phyloP scores from a whole-genome alignment of 495 filamentous ascomycete genomes.

The Astrothelium subdiscretum region DNA sequence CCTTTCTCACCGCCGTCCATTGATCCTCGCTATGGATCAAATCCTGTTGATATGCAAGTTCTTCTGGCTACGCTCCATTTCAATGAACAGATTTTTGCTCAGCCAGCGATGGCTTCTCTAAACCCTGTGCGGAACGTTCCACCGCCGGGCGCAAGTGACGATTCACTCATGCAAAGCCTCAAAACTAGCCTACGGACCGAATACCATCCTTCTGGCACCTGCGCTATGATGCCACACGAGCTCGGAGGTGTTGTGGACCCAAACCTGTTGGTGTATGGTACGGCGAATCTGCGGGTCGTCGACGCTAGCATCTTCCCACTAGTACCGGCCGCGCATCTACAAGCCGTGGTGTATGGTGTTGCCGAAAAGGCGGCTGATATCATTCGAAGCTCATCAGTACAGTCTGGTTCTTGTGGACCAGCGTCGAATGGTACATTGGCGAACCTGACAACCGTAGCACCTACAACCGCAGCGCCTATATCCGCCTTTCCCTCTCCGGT shows the following conservation, averaged over 20 bases:
- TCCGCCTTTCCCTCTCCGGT: neutral
- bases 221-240: slow-evolving; percentile 38
- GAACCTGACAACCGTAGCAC: neutral
- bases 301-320: slow-evolving; percentile 27
- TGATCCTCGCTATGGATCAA: slow-evolving; percentile 27
- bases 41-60: slow-evolving; percentile 33
- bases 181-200: slow-evolving; percentile 10
- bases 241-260: slow-evolving; percentile 40
- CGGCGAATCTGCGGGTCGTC: slow-evolving; percentile 40
- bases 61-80: slow-evolving; percentile 29
- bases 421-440: neutral
- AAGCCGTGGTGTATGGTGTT: slow-evolving; percentile 39
- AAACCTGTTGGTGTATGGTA: slow-evolving; percentile 37
- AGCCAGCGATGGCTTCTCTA: slow-evolving; percentile 25
- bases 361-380: slow-evolving; percentile 31
- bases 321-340: slow-evolving; percentile 38
- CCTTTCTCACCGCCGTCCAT: slow-evolving; percentile 16
- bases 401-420: neutral
- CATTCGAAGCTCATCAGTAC: neutral
- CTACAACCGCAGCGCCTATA: neutral
- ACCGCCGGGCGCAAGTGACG: slow-evolving; percentile 11
- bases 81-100: slow-evolving; percentile 26
- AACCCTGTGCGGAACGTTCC: slow-evolving; percentile 20
- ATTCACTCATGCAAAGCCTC: slow-evolving; percentile 10
- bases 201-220: slow-evolving; percentile 33